Base-by-base conservation (phyloP, 495 filamentous ascomycete species). In the Sporormia fimetaria region DNA sequence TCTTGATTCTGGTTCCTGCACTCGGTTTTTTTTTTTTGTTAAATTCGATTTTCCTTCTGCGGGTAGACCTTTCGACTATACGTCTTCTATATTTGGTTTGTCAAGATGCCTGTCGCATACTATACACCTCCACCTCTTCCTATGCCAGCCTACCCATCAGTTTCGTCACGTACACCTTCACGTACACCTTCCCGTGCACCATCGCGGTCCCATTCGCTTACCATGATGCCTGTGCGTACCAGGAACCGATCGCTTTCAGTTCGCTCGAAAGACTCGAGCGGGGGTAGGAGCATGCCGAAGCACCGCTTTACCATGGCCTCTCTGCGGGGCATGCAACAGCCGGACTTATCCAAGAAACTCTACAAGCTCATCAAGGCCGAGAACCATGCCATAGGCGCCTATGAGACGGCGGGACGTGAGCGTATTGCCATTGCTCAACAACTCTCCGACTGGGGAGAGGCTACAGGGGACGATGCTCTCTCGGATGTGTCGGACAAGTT, bases 401-500 rank as follows among this genome's bases (percentile, higher is more conserved):
- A 95, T 61, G 82, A 93, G 62, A 57, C 75, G 0, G 90, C 90
- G 7, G 81, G 75, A 15, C 77, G 77, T 33, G 85, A 90, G 62
- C 82, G 85, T 40, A 62, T 82, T 25, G 75, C 78, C 11, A 81
- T 94, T 52, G 88, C 87, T 6, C 73, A 75, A 2, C 86, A 95
- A 64, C 74, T 98, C n/a, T 87, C 82, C 4, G 90, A 94, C 40
- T 96, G 92, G 92, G 92, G 90, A 37, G 87, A 94, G 59, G 71
- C 78, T 28, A 90, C 87, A 2, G 68, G 70, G 3, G 90, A 98
- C 57, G 86, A 90, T 32, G 76, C 78, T 25, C 64, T 98, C 51
- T 83, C 75, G 6, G 88, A 95, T 58, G 71, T 98, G 40, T 80
- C 80, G 42, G 92, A 96, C 66, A 96, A 96, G 65, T 64, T 98